Evolutionary conservation across 2,329 filamentous ascomycete species (phyloP).

Genomic region (Amauroascus niger): DNA sequence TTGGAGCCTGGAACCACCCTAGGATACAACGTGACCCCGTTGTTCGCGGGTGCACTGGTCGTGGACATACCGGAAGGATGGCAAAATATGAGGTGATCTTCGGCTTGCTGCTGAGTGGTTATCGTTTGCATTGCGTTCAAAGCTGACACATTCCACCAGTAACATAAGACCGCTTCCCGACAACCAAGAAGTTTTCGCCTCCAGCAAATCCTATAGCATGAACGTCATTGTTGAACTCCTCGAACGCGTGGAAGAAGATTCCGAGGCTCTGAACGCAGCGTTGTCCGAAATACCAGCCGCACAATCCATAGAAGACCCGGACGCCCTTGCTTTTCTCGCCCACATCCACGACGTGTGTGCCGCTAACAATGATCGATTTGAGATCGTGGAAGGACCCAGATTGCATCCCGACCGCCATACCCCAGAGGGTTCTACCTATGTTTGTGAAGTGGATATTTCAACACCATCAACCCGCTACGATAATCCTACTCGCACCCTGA

Average conservation of each 20-base stretch:
- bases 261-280: not conserved
- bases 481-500: not conserved
- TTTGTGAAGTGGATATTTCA: slow-evolving; percentile 17
- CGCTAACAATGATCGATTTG: slow-evolving; percentile 52
- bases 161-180: slow-evolving; percentile 20
- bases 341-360: slow-evolving; percentile 62
- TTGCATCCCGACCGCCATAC: slow-evolving; percentile 45
- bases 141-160: slow-evolving; percentile 11
- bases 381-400: slow-evolving; percentile 52
- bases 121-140: not conserved
- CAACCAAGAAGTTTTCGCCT: slow-evolving; percentile 88
- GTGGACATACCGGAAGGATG: slow-evolving; percentile 19
- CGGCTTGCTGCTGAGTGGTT: not conserved
- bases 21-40: slow-evolving; percentile 10
- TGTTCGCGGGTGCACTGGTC: slow-evolving; percentile 23
- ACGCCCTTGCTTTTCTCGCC: slow-evolving; percentile 54
- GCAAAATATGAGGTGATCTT: slow-evolving; percentile 20
- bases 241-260: slow-evolving; percentile 54
- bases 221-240: slow-evolving; percentile 84
- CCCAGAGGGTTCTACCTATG: slow-evolving; percentile 14
- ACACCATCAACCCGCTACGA: not conserved
- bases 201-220: slow-evolving; percentile 63
- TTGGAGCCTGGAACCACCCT: not conserved
- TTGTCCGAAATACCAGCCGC: slow-evolving; percentile 3
- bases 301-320: slow-evolving; percentile 28